These are phyloP conservation scores for Cystobasidium slooffiae DNA, from an alignment of 1,284 basidiomycete genomes.

Conservation along the genomic window DNA sequence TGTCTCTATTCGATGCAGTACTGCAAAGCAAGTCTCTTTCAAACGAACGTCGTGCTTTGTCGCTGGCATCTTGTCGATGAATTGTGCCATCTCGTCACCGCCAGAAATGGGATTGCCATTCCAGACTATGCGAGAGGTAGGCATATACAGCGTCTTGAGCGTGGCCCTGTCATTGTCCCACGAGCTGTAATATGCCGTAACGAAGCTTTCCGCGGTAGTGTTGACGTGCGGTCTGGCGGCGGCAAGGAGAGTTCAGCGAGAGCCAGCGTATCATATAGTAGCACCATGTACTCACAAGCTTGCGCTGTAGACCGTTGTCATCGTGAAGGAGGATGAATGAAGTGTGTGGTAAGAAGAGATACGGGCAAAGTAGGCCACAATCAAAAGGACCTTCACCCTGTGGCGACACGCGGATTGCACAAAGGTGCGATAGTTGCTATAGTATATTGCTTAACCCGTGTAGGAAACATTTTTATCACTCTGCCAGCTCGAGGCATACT, in stretches of 20 bases:
- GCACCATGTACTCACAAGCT: slow-evolving; percentile 18
- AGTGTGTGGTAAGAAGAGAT: background rate
- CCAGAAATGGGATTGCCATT: slow-evolving; percentile 44
- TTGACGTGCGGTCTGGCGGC: slow-evolving; percentile 39
- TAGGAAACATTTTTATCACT: too few relatives aligned
- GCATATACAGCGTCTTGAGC: slow-evolving; percentile 34
- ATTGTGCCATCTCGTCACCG: slow-evolving; percentile 31
- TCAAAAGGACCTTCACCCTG: background rate
- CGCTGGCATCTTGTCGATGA: slow-evolving; percentile 44
- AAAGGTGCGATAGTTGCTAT: too few relatives aligned
- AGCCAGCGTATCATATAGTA: background rate
- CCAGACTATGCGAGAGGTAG: slow-evolving; percentile 43
- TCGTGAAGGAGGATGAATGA: background rate
- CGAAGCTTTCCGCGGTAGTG: slow-evolving; percentile 38
- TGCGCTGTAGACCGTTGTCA: slow-evolving; percentile 20
- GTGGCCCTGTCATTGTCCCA: slow-evolving; percentile 43
- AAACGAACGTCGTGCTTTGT: slow-evolving; percentile 39
- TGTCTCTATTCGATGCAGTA: background rate
- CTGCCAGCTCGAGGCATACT: too few relatives aligned
- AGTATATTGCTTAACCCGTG: too few relatives aligned
- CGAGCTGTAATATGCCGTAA: slow-evolving; percentile 40
- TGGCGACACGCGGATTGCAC: background rate
- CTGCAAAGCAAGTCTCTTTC: background rate
- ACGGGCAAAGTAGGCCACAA: background rate
- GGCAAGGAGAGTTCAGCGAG: background rate